These are phyloP conservation scores for Aspergillus cejpii DNA, from an alignment of 2,329 filamentous ascomycete species.

Conservation along the genomic window DNA sequence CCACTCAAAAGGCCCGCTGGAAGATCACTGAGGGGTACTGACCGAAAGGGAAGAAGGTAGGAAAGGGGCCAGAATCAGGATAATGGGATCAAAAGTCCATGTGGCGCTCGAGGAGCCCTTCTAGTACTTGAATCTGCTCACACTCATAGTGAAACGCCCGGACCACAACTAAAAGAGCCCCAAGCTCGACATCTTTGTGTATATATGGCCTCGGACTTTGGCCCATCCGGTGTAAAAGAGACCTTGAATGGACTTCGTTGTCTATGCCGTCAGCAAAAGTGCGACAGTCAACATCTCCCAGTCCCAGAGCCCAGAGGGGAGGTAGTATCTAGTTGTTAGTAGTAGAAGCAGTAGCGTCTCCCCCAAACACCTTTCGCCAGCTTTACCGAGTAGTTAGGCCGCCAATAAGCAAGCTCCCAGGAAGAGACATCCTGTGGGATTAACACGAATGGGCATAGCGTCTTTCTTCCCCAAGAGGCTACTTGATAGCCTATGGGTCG, in stretches of 20 bases:
- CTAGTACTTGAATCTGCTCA: neutral
- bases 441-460: slow-evolving; percentile 22
- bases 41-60: slow-evolving; percentile 7
- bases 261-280: neutral
- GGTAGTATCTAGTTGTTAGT: neutral
- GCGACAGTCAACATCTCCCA: slow-evolving; percentile 6
- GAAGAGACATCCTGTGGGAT: slow-evolving; percentile 19
- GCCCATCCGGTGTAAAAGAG: slow-evolving; percentile 8
- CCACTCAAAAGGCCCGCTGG: slow-evolving; percentile 5
- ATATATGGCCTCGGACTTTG: slow-evolving; percentile 12
- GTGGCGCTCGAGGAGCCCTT: neutral
- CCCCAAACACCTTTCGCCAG: slow-evolving; percentile 7
- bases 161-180: slow-evolving; percentile 4
- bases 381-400: slow-evolving; percentile 8
- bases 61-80: neutral
- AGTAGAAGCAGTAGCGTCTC: no score
- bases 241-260: neutral
- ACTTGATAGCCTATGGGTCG: slow-evolving; percentile 18
- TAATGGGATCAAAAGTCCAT: neutral
- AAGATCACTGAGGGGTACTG: slow-evolving; percentile 1
- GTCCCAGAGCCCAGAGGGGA: neutral
- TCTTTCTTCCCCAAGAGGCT: slow-evolving; percentile 14
- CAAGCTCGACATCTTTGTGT: slow-evolving; percentile 1
- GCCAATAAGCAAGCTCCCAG: slow-evolving; percentile 21
- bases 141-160: neutral